A percentile compares a stretch with the other conserved stretches of the same genome.
These are phyloP conservation scores for Conticribra weissflogii DNA, from an alignment of 108 stramenopile genomes.

Conservation along the genomic window DNA sequence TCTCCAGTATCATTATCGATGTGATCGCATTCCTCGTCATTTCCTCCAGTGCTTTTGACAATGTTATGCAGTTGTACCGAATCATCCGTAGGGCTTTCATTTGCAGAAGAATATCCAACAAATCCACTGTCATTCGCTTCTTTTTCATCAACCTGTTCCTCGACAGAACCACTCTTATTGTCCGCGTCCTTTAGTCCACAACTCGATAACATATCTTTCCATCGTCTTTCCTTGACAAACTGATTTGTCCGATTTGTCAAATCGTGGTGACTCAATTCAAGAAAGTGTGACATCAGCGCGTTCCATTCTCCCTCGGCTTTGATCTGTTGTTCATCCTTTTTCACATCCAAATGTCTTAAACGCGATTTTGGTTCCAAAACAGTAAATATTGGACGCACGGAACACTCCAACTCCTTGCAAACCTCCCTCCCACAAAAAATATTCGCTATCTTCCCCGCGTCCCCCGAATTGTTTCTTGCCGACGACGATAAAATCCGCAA, in stretches of 20 bases:
- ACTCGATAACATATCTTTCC: constrained; percentile 19
- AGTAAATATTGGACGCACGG: constrained; percentile 2
- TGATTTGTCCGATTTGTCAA: constrained; percentile 15
- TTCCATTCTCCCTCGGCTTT: constrained; percentile 18
- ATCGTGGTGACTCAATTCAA: constrained; percentile 35
- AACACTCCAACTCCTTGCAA: constrained; percentile 14
- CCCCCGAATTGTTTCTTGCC: too few relatives aligned
- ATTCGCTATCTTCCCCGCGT: not conserved
- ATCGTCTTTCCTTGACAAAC: constrained; percentile 21
- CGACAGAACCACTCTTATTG: not conserved
- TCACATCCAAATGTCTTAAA: not conserved
- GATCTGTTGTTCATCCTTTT: not conserved
- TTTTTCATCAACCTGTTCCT: not conserved
- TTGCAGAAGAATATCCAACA: not conserved
- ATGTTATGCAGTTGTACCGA: not conserved
- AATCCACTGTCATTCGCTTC: constrained; percentile 1
- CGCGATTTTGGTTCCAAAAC: not conserved
- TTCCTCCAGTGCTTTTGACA: too few relatives aligned
- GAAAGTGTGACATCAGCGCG: constrained; percentile 21
- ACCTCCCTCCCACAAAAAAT: not conserved
- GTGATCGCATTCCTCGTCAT: not conserved
- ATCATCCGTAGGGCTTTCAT: not conserved
- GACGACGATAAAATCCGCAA: too few relatives aligned
- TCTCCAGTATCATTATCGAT: not conserved
- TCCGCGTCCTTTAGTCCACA: constrained; percentile 22